Evolutionary conservation across 257 asterid species (phyloP), one percentile per base, ranked within the genome.

Genomic region (Capsicum baccatum): DNA sequence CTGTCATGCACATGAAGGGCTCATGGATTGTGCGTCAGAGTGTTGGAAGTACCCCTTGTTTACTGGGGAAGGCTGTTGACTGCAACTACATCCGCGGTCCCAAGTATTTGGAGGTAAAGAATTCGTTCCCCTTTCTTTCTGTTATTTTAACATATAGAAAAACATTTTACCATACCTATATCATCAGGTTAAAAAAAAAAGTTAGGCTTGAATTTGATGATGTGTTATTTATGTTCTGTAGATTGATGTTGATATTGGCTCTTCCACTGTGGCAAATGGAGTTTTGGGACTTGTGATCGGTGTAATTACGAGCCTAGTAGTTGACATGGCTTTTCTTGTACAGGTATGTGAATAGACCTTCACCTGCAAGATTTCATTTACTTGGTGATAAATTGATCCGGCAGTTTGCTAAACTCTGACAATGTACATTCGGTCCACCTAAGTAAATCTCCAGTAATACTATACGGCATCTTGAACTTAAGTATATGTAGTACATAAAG

Each of bases 1-100:
- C 10, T 78, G 50, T 54, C 50, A 33, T 78, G 82, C 15, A 14
- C 66, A 54, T 86, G 87, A 81, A 97, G 99, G 99, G 99, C 73
- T 97, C 99, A 55, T 97, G 99, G 99, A 97, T 97, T 89, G 99
- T 97, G 83, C 99, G 99, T 17, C 99, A 97, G 90, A 97, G 99
- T 92, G 99, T 97, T 83, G 99, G 99, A 87, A 95, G 98, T 94
- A 91, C 97, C 60, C 99, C 99, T 83, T 97, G 99, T 90, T 86
- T 97, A 85, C 91, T 97, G 57, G 99, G 99, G 86, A 97, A 94
- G 85, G 99, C 99, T 66, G 97, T 95, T 80, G 99, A 97, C 86
- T 95, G 99, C 94, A 97, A 92, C 90, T 97, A 95, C 85, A 89
- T 94, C 66, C 98, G 99, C 42, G 94, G 92, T 82, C 93, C 95